Evolutionary conservation across 257 asterid genomes (phyloP), one percentile per base, ranked within the genome.

Genomic region (Verbena officinalis): DNA sequence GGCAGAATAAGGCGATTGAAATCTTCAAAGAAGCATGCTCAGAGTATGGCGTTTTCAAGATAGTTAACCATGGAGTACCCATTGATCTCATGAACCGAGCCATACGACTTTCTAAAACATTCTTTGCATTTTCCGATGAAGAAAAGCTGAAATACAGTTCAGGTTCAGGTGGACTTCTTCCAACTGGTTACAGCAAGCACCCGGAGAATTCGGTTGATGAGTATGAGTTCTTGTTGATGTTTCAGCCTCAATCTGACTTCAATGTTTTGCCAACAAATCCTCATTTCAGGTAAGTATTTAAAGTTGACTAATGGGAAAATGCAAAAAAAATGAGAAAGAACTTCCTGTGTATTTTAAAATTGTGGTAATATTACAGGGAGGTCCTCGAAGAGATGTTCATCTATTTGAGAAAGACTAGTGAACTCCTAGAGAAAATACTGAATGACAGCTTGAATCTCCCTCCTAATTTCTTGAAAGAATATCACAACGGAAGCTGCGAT

Each of bases 381-480:
- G 76, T 74, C 38, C 10, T 71, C 4, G 91, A 77, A 31, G 86
- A 78, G 55, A 5, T 82, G 59, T 82, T 87, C 70, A 21, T 17
- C 15, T 19, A 60, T 10, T 78, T 87, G 17, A 15, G 62, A 5
- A 77, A 75, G 59, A 72, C 72, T 0, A 86, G 83, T 0, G 60
- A 54, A 20, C 3, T 84, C 4, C 20, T 82, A 3, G 84, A 82
- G 74, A 66, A 73, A 12, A 80, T 87, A 34, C 9, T 87, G 51
- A 77, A 76, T 64, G 91, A 78, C 4, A 82, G 87, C 17, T 63
- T 86, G 66, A 87, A 81, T 30, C 74, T 87, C 7, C 83, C 87
- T 6, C 64, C 66, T 0, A 66, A 59, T 62, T 80, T 67, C 66
- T 64, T 87, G 61, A 76, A 77, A 54, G 79, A 78, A 31, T 82